Conservation (phyloP, 2,329 filamentous ascomycete species). For the Malbranchea zuffiana region DNA sequence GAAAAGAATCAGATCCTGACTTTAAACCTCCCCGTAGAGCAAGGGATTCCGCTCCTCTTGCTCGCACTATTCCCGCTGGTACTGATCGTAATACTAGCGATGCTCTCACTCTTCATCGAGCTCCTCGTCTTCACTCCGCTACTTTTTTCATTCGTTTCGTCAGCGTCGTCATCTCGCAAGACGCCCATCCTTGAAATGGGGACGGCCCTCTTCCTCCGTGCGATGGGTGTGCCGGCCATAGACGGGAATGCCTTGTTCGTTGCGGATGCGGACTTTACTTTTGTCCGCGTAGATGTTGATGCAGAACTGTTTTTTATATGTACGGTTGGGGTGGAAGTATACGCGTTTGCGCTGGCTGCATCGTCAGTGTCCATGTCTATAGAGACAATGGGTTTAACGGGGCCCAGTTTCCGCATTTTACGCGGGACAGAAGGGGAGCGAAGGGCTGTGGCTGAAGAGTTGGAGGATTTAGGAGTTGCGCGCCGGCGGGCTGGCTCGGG, state of each 20-base stretch:
- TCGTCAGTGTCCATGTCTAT: slow-evolving; percentile 5
- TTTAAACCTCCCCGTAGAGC: too few relatives aligned
- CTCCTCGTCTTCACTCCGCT: too few relatives aligned
- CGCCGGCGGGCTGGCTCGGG: slow-evolving; percentile 19
- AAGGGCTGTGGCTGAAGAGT: slow-evolving; percentile 20
- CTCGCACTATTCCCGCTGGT: too few relatives aligned
- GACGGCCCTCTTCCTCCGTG: slow-evolving; percentile 4
- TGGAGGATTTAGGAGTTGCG: too few relatives aligned
- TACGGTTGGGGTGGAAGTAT: slow-evolving; percentile 6
- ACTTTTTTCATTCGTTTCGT: too few relatives aligned
- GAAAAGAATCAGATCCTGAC: too few relatives aligned
- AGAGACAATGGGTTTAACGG: slow-evolving; percentile 1
- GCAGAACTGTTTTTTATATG: too few relatives aligned
- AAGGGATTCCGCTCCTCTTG: too few relatives aligned
- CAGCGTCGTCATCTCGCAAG: too few relatives aligned
- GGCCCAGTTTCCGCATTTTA: slow-evolving; percentile 14
- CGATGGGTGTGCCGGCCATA: slow-evolving; percentile 4
- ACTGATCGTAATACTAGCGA: too few relatives aligned
- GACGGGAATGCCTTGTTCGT: slow-evolving; percentile 1
- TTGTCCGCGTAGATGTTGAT: background rate
- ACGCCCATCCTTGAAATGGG: slow-evolving; percentile 1
- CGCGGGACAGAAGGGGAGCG: slow-evolving; percentile 15
- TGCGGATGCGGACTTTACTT: background rate
- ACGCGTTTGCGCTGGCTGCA: slow-evolving; percentile 3
- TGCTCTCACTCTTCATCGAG: too few relatives aligned